phyloP scores from a whole-genome alignment of 768 basidiomycete genomes.

The Mycena galopus region DNA sequence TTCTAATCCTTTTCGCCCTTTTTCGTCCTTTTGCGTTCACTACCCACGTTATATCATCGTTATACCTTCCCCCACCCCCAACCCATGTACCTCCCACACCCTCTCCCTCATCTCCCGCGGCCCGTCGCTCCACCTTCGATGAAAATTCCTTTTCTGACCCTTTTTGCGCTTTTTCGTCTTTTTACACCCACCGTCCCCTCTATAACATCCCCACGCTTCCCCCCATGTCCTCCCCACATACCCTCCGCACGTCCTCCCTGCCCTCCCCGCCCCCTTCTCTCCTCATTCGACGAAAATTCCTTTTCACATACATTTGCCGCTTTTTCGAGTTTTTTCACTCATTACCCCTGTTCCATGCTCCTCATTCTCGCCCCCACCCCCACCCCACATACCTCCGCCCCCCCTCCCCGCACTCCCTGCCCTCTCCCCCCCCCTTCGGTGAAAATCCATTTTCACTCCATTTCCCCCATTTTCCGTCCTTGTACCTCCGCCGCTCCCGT shows the following conservation, averaged over 20 bases:
- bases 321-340: neutral
- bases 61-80: neutral
- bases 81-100: neutral
- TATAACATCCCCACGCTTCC: too few species aligned
- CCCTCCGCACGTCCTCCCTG: neutral
- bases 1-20: neutral
- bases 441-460: too few species aligned
- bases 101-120: neutral
- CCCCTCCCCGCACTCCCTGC: neutral
- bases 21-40: neutral
- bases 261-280: neutral
- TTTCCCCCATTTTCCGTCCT: too few species aligned
- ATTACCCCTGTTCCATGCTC: neutral
- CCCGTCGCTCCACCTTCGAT: neutral
- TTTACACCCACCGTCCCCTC: neutral
- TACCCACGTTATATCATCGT: neutral
- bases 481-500: too few species aligned
- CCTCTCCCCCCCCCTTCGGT: neutral
- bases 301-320: neutral
- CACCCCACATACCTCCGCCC: neutral
- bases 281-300: neutral
- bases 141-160: neutral
- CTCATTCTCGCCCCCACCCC: neutral
- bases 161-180: neutral
- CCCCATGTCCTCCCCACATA: neutral